Percentiles rank a stretch among this genome's conserved stretches.
Conservation (phyloP, 2,329 filamentous ascomycete species). For the Saccharata proteae region DNA sequence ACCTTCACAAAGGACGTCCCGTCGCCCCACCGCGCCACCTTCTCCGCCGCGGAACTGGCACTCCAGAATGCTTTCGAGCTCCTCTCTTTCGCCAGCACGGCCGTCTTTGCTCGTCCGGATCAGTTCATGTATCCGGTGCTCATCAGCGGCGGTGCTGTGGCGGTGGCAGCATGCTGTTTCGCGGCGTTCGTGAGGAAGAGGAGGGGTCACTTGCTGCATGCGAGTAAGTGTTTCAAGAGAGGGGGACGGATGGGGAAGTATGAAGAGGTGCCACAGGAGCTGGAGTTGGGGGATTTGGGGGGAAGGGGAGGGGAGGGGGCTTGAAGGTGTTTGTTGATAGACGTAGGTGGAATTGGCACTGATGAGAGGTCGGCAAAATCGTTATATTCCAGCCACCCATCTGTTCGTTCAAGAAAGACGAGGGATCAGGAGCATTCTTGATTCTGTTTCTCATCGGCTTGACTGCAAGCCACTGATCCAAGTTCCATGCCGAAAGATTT, state of each 20-base stretch:
- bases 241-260: too few relatives aligned
- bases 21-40: constrained; percentile 43
- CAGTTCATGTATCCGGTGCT: constrained; percentile 53
- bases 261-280: background rate
- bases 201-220: constrained; percentile 49
- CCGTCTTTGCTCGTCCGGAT: constrained; percentile 49
- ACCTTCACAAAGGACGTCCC: constrained; percentile 18
- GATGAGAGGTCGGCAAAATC: too few relatives aligned
- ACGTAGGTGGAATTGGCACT: too few relatives aligned
- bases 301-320: too few relatives aligned
- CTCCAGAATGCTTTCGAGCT: constrained; percentile 62
- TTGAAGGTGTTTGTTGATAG: too few relatives aligned
- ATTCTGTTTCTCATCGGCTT: too few relatives aligned
- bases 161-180: constrained; percentile 38
- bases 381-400: too few relatives aligned
- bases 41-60: constrained; percentile 56
- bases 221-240: constrained; percentile 17
- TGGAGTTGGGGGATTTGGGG: too few relatives aligned
- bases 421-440: too few relatives aligned
- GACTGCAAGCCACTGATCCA: too few relatives aligned
- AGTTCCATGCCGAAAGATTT: too few relatives aligned
- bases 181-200: constrained; percentile 44
- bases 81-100: constrained; percentile 52
- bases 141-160: constrained; percentile 44
- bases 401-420: too few relatives aligned